Base-by-base conservation (phyloP, 129 eudicot genomes). In the Artemisia argyi region DNA sequence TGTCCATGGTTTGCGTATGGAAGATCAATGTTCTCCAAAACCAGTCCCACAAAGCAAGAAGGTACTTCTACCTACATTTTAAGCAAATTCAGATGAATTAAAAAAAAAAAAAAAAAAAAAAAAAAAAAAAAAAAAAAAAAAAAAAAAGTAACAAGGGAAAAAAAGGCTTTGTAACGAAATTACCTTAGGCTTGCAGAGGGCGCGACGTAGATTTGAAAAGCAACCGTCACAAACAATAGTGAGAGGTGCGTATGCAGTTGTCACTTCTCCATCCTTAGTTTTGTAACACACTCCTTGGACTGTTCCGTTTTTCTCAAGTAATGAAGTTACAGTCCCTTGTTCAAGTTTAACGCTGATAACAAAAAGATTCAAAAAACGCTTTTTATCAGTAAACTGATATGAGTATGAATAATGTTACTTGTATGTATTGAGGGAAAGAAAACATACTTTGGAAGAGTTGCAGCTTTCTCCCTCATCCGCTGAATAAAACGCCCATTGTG, bases 381-480 rank as follows among this genome's bases (percentile, higher is more conserved):
- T 17, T 63, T 63, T 22, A 16, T 63, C 16, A 63, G 68, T 63
- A 63, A 63, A 16, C 24, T 32, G 20, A 32, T 62, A 32, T n/a
- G 22, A 18, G 63, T 42, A 47, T 72, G 51, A n/a, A 28, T 46
- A 7, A 11, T 49, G 18, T 48, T 3, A 39, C 7, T 9, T 46
- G 24, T 55, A 28, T 54, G 52, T 7, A 65, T 44, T 20, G 22
- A 63, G 57, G 51, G 52, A 26, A 68, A 10, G 49, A 73, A 59
- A 32, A 10, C 11, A 8, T 81, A 85, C 89, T 81, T 85, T 67
- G 84, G 78, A 72, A 85, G 84, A 75, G 86, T 65, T 51, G 86
- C 82, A 51, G 89, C 89, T 78, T 85, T 85, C 72, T 75, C 89
- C 81, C 89, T 75, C 89, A 85, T 85, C 17, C 83, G 79, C 69